Base-by-base conservation (phyloP, 768 basidiomycete species). In the Leccinum fibrillosum region DNA sequence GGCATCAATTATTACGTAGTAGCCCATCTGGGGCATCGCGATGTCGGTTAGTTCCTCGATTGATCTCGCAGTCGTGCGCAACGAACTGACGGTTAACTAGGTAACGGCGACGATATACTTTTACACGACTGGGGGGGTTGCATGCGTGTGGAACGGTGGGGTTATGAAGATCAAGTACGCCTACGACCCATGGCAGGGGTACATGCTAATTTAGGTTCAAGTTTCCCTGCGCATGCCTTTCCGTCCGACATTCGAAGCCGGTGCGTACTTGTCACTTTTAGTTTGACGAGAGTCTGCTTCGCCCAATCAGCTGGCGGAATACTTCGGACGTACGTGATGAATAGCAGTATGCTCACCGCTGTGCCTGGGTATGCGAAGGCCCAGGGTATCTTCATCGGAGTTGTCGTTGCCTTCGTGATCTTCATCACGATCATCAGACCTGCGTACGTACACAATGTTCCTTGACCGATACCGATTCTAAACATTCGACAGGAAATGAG, bases 71-170 rank as follows among this genome's bases (percentile, higher is more conserved):
- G 15, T 56, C 19, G 13, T 28, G 15, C 7, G 9, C 9, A 5
- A 44, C 15, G 17, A 17, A 49, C 52, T 52, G 49, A 59, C 19
- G 1, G 10, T 6, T 57, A 53, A n/a, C 39, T 60, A 92, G 89
- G 95, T 97, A 66, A 83, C 80, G 23, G 92, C 89, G 0, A 86
- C 95, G 80, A 85, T 83, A 7, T 94, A 88, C 65, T 81, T 98
- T 4, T 78, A 94, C 34, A 80, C 80, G n/a, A 86, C 81, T 7
- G 79, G 85, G 45, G 94, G 98, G 54, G 92, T 98, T 2, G 72
- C 94, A 19, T 92, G 90, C 56, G 77, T 94, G 44, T 90, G 86
- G 78, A 88, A 90, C 66, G 89, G 92, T 60, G 76, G 81, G 2
- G 79, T 85, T 57, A 84, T 86, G 67, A 90, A 88, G 69, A 83